A percentile compares a stretch with the other conserved stretches of the same genome.
Conservation (phyloP, 306 rosid species). For the Abrus precatorius region DNA sequence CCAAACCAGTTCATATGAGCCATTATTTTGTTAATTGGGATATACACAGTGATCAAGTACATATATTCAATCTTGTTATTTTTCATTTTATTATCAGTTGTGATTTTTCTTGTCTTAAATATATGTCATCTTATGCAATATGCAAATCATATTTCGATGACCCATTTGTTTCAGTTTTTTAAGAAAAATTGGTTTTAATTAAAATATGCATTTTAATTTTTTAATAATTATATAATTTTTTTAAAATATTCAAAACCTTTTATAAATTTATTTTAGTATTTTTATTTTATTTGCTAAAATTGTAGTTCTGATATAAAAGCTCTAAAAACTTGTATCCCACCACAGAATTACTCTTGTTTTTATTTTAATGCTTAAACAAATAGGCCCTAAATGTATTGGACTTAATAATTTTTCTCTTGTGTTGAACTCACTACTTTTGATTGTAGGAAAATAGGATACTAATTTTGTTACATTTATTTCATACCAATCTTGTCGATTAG, state of each 20-base stretch:
- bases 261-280: background rate
- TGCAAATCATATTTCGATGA: background rate
- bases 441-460: constrained; percentile 17
- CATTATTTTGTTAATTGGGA: constrained; percentile 76
- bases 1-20: constrained; percentile 87
- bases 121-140: background rate
- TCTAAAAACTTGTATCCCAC: background rate
- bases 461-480: too few species aligned
- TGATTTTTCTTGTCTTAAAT: background rate
- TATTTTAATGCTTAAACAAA: background rate
- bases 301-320: too few species aligned
- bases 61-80: constrained; percentile 38
- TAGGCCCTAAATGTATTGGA: background rate
- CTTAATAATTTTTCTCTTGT: background rate
- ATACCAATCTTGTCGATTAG: too few species aligned
- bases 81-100: constrained; percentile 34
- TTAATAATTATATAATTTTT: background rate
- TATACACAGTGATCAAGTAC: constrained; percentile 90
- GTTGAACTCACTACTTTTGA: constrained; percentile 32
- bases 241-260: background rate
- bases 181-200: background rate
- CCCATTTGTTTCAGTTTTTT: background rate
- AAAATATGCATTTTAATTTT: background rate
- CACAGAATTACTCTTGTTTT: background rate
- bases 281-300: too few species aligned